Base-by-base conservation (phyloP, 192 early-diverging fungal species). In the Coemansia sp. region DNA sequence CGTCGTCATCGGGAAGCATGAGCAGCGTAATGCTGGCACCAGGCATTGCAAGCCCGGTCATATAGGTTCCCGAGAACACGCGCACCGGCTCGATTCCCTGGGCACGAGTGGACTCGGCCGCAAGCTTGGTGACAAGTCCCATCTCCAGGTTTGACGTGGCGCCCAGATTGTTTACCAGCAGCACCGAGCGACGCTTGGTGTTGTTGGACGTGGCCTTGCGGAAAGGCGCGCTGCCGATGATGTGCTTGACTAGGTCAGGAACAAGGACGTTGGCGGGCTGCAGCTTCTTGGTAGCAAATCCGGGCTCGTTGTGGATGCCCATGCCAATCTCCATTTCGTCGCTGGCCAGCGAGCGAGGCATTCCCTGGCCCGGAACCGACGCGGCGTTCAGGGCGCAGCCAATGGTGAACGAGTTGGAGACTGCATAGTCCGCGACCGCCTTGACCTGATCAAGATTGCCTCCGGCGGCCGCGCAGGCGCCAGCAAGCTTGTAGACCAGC, bases 221-320 rank as follows among this genome's bases (percentile, higher is more conserved):
- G 20, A 81, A 64, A 5, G 82, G 78, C 48, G 69, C 65, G 61
- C 84, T 75, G 53, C 55, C 53, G 22, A 89, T 67, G 19, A 81
- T 81, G 39, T 81, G 82, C 46, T 82, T 62, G 11, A 92, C 60
- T 55, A 94, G 79, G 2, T 58, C 67, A 19, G 62, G 59, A 5
- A 89, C 76, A 30, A 90, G 68, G 6, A 75, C 60, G 19, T 75
- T 62, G 3, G 85, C 82, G 11, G 85, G 60, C 35, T 71, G 67
- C 13, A 88, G 60, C 7, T 63, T 49, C 46, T 69, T 84, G 56
- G 83, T 87, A 55, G 72, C 74, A 57, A 85, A 84, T 4, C 93
- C 92, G 11, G 90, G 83, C 75, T 95, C 93, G 60, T 89, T 90
- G 68, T 95, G 93, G 56, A 95, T 94, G 53, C 90, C 90, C 83